Evolutionary conservation across 2,329 filamentous ascomycete species (phyloP), one percentile per base, ranked within the genome.

Genomic region (Arthrobotrys iridis): DNA sequence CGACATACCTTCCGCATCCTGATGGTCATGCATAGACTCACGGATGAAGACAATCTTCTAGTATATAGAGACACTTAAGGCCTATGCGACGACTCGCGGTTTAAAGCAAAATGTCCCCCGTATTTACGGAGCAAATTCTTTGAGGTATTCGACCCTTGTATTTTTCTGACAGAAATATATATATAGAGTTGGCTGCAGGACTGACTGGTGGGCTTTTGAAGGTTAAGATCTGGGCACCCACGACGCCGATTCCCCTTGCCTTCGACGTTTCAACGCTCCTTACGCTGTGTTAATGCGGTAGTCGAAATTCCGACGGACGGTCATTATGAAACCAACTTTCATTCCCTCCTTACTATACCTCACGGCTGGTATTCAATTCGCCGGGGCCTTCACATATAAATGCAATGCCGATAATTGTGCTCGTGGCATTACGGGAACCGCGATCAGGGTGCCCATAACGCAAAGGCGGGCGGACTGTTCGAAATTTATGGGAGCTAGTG

Each of bases 321-420:
- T 64, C 68, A 73, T 46, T 28, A 74, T 74, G 70, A 74, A 57
- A 45, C 55, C 41, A 41, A 57, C 26, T 55, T 22, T 74, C 6
- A 11, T 73, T 35, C 68, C 55, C n/a, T 66, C 60, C 24, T 57
- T 73, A 13, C 4, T 73, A 18, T 65, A 11, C 50, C 15, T 73
- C 24, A 26, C 55, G 46, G 60, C 60, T 22, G 28, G 59, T 18
- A 62, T 64, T 10, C 30, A 30, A 35, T 46, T 58, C 46, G 58
- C 15, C 28, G 57, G 46, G 6, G 66, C 66, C 20, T 45, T 45
- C 13, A 18, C 15, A 30, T 35, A 52, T 26, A n/a, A 15, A 37
- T 70, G 65, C 11, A 46, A 37, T 43, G 52, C 59, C 52, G 70
- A 74, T 28, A 62, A 62, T 30, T 74, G 70, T 30, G 70, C 62